Conservation (phyloP, 768 basidiomycete genomes). For the Russula vinacea region DNA sequence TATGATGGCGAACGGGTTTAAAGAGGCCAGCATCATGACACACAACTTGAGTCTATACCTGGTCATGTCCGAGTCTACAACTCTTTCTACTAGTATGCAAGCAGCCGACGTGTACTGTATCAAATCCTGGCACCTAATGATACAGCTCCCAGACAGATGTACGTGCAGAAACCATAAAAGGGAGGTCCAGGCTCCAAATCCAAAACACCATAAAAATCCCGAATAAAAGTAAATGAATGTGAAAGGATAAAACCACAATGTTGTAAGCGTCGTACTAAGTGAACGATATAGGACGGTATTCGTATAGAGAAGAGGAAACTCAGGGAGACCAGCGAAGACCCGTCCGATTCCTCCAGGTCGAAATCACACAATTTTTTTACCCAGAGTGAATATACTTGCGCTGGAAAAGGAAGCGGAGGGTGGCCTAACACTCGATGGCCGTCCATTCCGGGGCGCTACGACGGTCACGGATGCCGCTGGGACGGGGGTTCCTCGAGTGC, state of each 20-base stretch:
- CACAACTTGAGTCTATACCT: too few relatives aligned
- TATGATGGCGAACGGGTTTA: neutral
- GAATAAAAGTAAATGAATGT: neutral
- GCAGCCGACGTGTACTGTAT: neutral
- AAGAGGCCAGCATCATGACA: too few relatives aligned
- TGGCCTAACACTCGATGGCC: neutral
- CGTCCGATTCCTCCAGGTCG: neutral
- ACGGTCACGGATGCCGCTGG: neutral
- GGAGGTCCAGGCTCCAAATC: too few relatives aligned
- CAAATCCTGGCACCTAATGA: neutral
- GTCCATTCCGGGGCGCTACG: neutral
- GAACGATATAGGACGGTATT: too few relatives aligned
- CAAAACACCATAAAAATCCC: neutral
- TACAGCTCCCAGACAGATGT: slow-evolving; percentile 2
- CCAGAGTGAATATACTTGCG: neutral
- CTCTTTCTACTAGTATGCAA: slow-evolving; percentile 1
- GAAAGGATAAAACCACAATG: neutral
- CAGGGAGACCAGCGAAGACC: neutral
- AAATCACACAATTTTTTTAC: neutral
- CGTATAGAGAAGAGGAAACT: neutral
- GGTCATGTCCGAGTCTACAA: neutral
- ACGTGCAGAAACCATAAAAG: slow-evolving; percentile 2
- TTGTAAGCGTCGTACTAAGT: too few relatives aligned
- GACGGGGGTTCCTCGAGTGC: neutral
- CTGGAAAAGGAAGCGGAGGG: neutral